Base-by-base conservation (phyloP, 441 rosid species). In the Macaranga tanarius region DNA sequence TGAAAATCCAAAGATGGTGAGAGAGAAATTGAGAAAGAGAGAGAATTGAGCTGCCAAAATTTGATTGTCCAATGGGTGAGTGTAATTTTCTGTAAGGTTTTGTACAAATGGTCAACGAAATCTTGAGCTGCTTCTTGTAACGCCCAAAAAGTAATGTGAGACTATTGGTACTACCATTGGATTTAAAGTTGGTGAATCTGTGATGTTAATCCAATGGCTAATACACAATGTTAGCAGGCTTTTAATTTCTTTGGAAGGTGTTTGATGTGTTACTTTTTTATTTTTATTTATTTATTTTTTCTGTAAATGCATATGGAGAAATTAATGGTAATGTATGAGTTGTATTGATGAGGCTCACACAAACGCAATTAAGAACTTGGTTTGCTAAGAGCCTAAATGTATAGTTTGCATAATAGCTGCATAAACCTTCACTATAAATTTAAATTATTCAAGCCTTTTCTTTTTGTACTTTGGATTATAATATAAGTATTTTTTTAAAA, bases 201-300 rank as follows among this genome's bases (percentile, higher is more conserved):
- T 59, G 47, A 19, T 62, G 48, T n/a, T 44, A 59, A 70, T 59
- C 65, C 73, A 47, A 59, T 17, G 73, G 65, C 16, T 70, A 19
- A 40, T 59, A 42, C 15, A 44, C 15, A 26, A 10, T 8, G 40
- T 51, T 17, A 28, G 31, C 47, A 26, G 65, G 20, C 44, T 9
- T 40, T 15, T 5, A 17, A 28, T 38, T 72, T n/a, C 20, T 16
- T 26, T 20, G 19, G 63, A 28, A 71, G 26, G 69, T 44, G 34
- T 23, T 44, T 69, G 40, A 52, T 64, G 8, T 31, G 38, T 31
- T 31, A 31, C 38, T 5, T 31, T 31, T 31, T 31, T 31, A 1
- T 31, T 4, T 31, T 31, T 31, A 31, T 15, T 74, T 69, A 58
- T 7, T 63, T 10, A 42, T 60, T 55, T 7, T 23, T 48, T 54